These are phyloP conservation scores for Iris macrosiphon DNA, from an alignment of 106 monocot species.

Conservation along the genomic window DNA sequence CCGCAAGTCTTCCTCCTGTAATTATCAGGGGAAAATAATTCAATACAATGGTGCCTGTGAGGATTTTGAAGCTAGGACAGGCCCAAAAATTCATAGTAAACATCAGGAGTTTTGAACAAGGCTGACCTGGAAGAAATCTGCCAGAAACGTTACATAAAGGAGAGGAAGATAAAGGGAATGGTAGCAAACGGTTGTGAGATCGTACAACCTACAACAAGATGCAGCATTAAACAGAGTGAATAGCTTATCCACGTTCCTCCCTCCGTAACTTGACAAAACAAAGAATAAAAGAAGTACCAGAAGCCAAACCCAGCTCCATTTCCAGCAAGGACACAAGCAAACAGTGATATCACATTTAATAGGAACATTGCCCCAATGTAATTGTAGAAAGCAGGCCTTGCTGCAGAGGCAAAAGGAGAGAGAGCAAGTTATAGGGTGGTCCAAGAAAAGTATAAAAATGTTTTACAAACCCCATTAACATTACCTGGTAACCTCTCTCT, in stretches of 20 bases:
- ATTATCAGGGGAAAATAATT: not conserved
- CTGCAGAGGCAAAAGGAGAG: constrained; percentile 29
- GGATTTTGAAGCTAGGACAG: no score
- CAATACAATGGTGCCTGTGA: not conserved
- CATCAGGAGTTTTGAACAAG: not conserved
- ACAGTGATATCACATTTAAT: constrained; percentile 43
- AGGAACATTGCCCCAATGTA: constrained; percentile 73
- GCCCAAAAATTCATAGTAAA: not conserved
- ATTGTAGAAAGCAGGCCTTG: constrained; percentile 87
- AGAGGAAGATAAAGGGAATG: constrained; percentile 89
- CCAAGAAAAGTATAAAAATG: not conserved
- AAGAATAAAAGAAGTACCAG: constrained; percentile 42
- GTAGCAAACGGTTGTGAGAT: constrained; percentile 69
- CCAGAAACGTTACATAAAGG: constrained; percentile 74
- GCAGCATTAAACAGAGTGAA: no score
- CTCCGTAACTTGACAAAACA: no score
- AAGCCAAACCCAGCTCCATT: constrained; percentile 74
- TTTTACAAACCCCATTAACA: not conserved
- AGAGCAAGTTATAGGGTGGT: not conserved
- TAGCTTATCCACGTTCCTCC: no score
- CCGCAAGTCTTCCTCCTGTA: constrained; percentile 83
- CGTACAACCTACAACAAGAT: constrained; percentile 53
- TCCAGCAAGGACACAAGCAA: constrained; percentile 57
- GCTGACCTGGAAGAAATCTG: constrained; percentile 95
- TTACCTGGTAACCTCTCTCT: constrained; percentile 89